Conservation (phyloP, 148 eudicot species). For the Rhododendron griersonianum region DNA sequence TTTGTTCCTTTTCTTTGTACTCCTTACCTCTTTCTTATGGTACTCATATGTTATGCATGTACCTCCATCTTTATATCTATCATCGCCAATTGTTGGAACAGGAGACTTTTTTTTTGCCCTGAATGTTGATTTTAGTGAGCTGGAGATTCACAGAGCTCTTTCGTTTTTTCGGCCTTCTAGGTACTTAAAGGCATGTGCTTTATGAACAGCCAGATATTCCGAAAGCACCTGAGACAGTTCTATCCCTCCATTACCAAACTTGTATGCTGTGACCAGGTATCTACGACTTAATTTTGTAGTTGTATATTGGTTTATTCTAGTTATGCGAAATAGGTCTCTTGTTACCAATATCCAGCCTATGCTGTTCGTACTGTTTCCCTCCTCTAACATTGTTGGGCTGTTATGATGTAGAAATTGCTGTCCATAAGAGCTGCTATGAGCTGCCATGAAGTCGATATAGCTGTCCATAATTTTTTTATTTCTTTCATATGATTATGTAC, state of each 20-base stretch:
- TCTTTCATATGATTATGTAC: not conserved
- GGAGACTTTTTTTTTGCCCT: not conserved
- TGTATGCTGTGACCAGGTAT: slow-evolving; percentile 96
- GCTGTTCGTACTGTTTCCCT: not conserved
- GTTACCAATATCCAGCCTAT: not conserved
- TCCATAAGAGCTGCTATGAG: not conserved
- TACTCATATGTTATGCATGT: not conserved
- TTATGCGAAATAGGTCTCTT: not conserved
- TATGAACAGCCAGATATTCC: slow-evolving; percentile 79
- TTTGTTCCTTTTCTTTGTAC: not conserved
- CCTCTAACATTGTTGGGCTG: not conserved
- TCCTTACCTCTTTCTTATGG: not conserved
- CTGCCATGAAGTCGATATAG: not conserved
- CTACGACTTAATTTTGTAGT: not conserved
- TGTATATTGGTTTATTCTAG: not conserved
- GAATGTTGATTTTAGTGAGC: not conserved
- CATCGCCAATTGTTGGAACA: not conserved
- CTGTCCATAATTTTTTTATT: not conserved
- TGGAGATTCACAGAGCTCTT: not conserved
- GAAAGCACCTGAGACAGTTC: slow-evolving; percentile 78
- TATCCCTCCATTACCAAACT: slow-evolving; percentile 92
- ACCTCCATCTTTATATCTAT: not conserved
- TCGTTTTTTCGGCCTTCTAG: slow-evolving; percentile 33
- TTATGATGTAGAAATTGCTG: not conserved
- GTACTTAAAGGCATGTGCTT: slow-evolving; percentile 85